Evolutionary conservation across 2,329 filamentous ascomycete genomes (phyloP), one percentile per base, ranked within the genome.

Genomic region (Epichloe gansuensis): DNA sequence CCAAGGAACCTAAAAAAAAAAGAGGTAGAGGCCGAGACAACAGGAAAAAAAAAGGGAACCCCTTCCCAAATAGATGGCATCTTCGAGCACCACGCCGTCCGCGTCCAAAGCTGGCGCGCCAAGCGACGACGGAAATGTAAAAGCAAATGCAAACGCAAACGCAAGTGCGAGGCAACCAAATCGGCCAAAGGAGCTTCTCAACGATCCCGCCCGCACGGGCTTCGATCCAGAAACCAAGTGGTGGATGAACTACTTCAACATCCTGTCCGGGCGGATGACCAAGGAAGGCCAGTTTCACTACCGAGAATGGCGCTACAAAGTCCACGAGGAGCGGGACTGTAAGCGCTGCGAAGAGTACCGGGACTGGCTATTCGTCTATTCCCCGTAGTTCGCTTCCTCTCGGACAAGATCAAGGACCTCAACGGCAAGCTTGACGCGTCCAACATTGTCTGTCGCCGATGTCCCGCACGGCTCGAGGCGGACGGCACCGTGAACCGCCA

Each of bases 181-280:
- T 41, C 31, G 50, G 7, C 55, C 60, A 50, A 64, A 61, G 55
- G 64, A 73, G 63, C 67, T 78, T 59, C 60, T 71, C 58, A 83
- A 83, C 67, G 77, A 83, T 67, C 80, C 81, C 43, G 66, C 72
- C 54, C 73, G 76, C 57, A 83, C 81, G 23, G 80, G 80, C 58
- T 84, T 83, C 73, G 78, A 83, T 67, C 80, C 81, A 50, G 62
- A 73, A 59, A 75, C 73, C 46, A 69, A 70, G 56, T 80, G 76
- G 75, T 95, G 88, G 85, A 78, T 85, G 66, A 95, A 87, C 73
- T 86, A 90, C 74, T 96, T 94, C 77, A 81, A 81, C 61, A 86
- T 91, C 69, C 74, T 95, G 48, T 82, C 86, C 15, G 86, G 87
- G 52, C 75, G 78, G 62, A 83, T 93, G 72, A 85, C 81, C 17